Evolutionary conservation across 2,329 filamentous ascomycete species (phyloP).

Genomic region (Zopfia rhizophila): DNA sequence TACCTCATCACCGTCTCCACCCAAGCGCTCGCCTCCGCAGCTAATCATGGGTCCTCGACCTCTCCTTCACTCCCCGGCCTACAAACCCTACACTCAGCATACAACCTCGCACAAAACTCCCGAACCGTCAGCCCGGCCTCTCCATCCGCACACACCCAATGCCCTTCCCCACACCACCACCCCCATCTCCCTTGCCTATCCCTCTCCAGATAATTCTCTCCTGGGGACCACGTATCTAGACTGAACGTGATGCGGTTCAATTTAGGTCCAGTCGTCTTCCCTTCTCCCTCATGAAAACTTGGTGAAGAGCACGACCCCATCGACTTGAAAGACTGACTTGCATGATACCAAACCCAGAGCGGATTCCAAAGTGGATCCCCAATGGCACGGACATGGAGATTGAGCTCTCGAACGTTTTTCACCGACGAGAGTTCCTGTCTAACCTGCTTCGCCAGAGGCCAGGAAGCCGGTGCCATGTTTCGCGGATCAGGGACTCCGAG

Average conservation of each 20-base stretch:
- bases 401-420: constrained; percentile 34
- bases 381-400: constrained; percentile 46
- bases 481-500: constrained; percentile 49
- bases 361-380: constrained; percentile 53
- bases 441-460: constrained; percentile 40
- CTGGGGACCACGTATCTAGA: constrained; percentile 48
- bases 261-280: constrained; percentile 22
- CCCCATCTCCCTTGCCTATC: constrained; percentile 40
- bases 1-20: no score
- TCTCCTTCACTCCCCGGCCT: constrained; percentile 19
- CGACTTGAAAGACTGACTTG: constrained; percentile 44
- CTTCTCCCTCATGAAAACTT: constrained; percentile 5
- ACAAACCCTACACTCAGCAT: constrained; percentile 39
- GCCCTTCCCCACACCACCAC: constrained; percentile 45
- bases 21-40: no score
- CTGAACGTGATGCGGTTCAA: constrained; percentile 46
- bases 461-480: constrained; percentile 42
- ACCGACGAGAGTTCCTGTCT: constrained; percentile 25
- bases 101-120: constrained; percentile 43
- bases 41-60: no score
- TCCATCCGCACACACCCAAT: constrained; percentile 35
- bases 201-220: constrained; percentile 46
- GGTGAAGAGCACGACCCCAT: constrained; percentile 24
- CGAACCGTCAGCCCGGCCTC: constrained; percentile 31
- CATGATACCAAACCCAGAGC: constrained; percentile 52